Conservation (phyloP, 2,329 filamentous ascomycete genomes). For the Amauroascus verrucosus region DNA sequence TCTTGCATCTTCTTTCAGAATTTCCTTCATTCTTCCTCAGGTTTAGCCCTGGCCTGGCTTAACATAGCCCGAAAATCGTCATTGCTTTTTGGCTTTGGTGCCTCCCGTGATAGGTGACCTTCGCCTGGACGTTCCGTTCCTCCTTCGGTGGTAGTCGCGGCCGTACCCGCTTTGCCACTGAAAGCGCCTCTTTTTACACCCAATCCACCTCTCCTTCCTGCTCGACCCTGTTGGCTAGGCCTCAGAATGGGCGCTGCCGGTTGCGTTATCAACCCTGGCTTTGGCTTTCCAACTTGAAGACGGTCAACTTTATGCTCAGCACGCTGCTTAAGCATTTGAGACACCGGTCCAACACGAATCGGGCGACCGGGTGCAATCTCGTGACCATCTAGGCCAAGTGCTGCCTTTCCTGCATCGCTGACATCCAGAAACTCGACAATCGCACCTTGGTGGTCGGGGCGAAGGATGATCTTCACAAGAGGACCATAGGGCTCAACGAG, state of each 20-base stretch:
- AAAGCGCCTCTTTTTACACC: constrained; percentile 34
- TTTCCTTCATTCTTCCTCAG: background rate
- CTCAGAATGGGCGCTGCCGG: constrained; percentile 34
- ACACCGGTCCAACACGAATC: constrained; percentile 42
- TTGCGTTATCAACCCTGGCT: constrained; percentile 21
- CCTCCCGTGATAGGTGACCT: background rate
- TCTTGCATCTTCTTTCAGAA: background rate
- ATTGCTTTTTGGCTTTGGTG: constrained; percentile 43
- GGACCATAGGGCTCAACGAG: constrained; percentile 61
- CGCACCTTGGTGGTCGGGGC: constrained; percentile 73
- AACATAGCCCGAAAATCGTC: constrained; percentile 49
- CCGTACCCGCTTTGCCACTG: background rate
- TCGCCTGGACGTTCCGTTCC: background rate
- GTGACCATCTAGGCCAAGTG: constrained; percentile 37
- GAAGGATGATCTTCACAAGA: constrained; percentile 65
- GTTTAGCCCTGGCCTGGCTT: constrained; percentile 24
- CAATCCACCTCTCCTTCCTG: constrained; percentile 40
- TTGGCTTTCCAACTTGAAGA: constrained; percentile 29
- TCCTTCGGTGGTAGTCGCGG: background rate
- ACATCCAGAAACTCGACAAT: constrained; percentile 70
- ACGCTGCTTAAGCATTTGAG: constrained; percentile 39
- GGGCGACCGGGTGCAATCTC: constrained; percentile 36
- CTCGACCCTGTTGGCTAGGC: constrained; percentile 36
- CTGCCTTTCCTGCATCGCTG: constrained; percentile 55
- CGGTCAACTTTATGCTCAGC: constrained; percentile 34